Conservation (phyloP, 2,329 filamentous ascomycete genomes). For the Emergomyces pasteurianus region DNA sequence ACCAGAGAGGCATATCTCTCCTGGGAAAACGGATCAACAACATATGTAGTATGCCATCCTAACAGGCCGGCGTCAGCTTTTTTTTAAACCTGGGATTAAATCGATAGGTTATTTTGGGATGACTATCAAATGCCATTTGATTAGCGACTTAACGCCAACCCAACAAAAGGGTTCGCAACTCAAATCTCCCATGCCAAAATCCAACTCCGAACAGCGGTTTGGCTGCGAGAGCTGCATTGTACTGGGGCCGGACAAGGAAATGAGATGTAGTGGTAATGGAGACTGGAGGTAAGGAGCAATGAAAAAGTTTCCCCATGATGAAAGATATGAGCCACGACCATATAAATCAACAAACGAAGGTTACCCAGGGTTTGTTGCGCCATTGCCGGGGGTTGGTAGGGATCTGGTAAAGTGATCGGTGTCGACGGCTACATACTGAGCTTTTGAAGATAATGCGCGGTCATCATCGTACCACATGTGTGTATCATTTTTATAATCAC, state of each 20-base stretch:
- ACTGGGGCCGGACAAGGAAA: not conserved
- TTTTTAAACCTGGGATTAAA: not conserved
- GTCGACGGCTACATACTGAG: not conserved
- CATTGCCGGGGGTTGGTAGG: not conserved
- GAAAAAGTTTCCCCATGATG: not conserved
- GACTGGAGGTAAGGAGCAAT: not conserved
- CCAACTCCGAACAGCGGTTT: too few relatives aligned
- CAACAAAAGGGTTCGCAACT: not conserved
- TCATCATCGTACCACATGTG: not conserved
- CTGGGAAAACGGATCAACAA: not conserved
- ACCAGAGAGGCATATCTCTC: not conserved
- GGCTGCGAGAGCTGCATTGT: not conserved
- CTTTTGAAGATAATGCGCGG: not conserved
- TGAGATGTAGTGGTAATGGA: not conserved
- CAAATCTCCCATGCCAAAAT: not conserved
- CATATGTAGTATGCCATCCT: not conserved
- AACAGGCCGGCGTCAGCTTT: not conserved
- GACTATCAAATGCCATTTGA: not conserved
- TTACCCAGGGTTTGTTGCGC: not conserved
- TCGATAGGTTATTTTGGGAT: not conserved
- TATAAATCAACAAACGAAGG: not conserved
- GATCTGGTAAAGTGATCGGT: too few relatives aligned
- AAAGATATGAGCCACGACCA: not conserved
- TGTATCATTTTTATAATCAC: not conserved
- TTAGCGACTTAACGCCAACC: not conserved